These are phyloP conservation scores for Penicillium sp. DNA, from an alignment of 2,329 filamentous ascomycete species.

Conservation along the genomic window DNA sequence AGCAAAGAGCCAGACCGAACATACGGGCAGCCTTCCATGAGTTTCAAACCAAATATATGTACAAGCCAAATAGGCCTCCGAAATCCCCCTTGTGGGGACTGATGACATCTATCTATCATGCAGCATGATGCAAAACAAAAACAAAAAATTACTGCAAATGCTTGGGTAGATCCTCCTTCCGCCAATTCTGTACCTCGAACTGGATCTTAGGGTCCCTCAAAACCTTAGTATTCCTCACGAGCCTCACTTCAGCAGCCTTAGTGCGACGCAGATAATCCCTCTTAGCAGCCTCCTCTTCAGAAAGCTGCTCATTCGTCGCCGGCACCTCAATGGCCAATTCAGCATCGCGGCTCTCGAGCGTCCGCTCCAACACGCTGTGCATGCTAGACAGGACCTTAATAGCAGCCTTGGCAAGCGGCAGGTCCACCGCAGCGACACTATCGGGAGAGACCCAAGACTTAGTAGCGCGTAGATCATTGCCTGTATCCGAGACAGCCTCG, in stretches of 20 bases:
- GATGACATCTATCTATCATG: constrained; percentile 1
- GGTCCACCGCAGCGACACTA: constrained; percentile 63
- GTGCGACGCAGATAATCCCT: constrained; percentile 68
- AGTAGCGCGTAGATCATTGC: constrained; percentile 52
- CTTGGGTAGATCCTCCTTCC: constrained; percentile 27
- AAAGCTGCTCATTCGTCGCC: constrained; percentile 29
- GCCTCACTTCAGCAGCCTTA: constrained; percentile 83
- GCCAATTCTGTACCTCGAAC: constrained; percentile 58
- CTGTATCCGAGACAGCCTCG: constrained; percentile 66
- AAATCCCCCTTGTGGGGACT: background rate
- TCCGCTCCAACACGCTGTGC: constrained; percentile 77
- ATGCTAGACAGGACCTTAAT: constrained; percentile 91
- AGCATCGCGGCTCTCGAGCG: constrained; percentile 64
- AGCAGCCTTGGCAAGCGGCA: constrained; percentile 80
- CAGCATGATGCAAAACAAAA: background rate
- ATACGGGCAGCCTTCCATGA: background rate
- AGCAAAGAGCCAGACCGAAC: background rate
- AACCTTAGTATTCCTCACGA: constrained; percentile 73
- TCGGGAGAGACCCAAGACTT: constrained; percentile 78
- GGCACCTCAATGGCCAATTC: constrained; percentile 53
- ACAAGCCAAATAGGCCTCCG: background rate
- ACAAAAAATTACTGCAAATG: constrained; percentile 18
- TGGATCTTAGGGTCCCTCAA: constrained; percentile 66
- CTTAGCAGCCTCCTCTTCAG: constrained; percentile 53
- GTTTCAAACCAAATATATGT: constrained; percentile 12